Percentiles rank a stretch among this genome's conserved stretches.
Evolutionary conservation across 768 basidiomycete genomes (phyloP).

Genomic region (Trametopsis cervina): DNA sequence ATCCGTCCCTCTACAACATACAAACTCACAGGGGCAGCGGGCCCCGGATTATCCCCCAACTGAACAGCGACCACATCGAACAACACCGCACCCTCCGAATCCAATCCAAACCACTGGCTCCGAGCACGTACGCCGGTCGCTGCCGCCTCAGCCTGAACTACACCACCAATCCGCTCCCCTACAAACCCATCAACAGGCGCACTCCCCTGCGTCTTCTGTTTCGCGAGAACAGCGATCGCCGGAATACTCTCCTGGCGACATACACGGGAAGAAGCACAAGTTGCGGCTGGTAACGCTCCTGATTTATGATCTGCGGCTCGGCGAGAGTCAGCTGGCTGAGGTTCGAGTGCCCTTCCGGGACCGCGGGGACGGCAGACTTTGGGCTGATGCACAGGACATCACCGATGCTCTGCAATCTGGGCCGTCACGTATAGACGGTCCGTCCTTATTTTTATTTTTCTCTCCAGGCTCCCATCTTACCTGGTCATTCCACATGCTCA

Average conservation of each 20-base stretch:
- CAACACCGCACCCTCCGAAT: neutral
- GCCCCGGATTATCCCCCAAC: neutral
- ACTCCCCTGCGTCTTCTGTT: neutral
- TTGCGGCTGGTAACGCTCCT: constrained; percentile 56
- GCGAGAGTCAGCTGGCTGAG: constrained; percentile 58
- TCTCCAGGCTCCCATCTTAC: neutral
- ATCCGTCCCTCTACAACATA: neutral
- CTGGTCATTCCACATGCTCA: neutral
- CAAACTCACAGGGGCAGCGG: neutral
- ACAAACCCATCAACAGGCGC: neutral
- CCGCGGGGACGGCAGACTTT: constrained; percentile 51
- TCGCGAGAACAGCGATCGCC: neutral
- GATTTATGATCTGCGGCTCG: constrained; percentile 54
- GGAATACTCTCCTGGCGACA: no score
- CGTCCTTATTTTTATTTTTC: neutral
- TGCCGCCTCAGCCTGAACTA: neutral
- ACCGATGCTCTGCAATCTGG: constrained; percentile 49
- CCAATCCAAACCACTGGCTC: neutral
- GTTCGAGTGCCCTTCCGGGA: constrained; percentile 51
- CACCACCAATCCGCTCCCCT: neutral
- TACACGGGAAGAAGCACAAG: neutral
- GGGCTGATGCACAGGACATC: constrained; percentile 67
- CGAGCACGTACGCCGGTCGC: neutral
- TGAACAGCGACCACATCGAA: neutral
- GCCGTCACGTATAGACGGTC: constrained; percentile 67